Evolutionary conservation across 345 rosid genomes (phyloP), one percentile per base, ranked within the genome.

Genomic region (Sonneratia caseolaris): DNA sequence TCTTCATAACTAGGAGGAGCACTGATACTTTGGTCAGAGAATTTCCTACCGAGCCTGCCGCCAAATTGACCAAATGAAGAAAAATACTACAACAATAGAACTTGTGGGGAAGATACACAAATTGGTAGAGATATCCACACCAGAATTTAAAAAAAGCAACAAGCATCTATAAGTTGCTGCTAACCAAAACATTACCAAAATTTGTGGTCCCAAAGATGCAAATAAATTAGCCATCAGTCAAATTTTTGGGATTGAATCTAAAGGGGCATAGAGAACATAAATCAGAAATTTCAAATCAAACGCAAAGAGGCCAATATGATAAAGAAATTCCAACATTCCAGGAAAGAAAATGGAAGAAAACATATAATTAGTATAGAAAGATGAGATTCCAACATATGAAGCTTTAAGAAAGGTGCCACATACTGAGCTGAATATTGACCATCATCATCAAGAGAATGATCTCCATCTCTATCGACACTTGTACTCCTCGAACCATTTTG

Each of bases 1-100:
- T 92, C 99, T 83, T 92, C 99, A 77, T 92, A 92, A 80, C 86
- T 85, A 72, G 97, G 98, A 73, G 97, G 99, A 35, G 82, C 96
- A 74, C 89, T 86, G 70, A 85, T 81, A 79, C 87, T 88, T 80
- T 89, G 98, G 75, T 89, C 98, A 72, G 99, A 92, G 76, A 79
- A 89, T 66, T 89, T 92, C 73, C 89, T 86, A 84, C 89, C 88
- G 35, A 84, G 85, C 72, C 43, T 70, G 81, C 96, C 89, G 81
- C 77, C 75, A 81, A 38, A 47, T 47, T 2, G 7, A 68, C 16
- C 27, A 27, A 55, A 18, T 10, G 37, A 13, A 56, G 18, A 19
- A 6, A 36, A 53, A 49, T 14, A 55, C 8, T 15, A 11, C 51
- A 40, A 68, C 1, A 32, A 24, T 11, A 45, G 3, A 14, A 15